Conservation (phyloP, 2,329 filamentous ascomycete genomes). For the Alternaria atra region DNA sequence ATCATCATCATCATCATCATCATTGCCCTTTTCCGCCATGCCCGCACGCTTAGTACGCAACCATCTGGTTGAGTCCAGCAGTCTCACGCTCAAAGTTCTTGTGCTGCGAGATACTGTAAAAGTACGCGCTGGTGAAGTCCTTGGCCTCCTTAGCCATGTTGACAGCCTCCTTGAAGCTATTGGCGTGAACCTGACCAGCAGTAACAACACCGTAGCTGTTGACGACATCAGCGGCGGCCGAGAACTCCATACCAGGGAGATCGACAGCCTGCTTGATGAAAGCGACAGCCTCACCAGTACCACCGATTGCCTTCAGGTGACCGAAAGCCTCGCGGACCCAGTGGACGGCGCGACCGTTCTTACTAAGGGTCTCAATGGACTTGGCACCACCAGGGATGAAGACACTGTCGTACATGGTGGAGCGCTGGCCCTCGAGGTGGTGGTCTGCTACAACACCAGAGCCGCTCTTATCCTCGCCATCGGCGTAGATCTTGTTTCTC, state of each 20-base stretch:
- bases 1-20: background rate
- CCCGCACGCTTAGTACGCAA: constrained; percentile 68
- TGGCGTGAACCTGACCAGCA: constrained; percentile 61
- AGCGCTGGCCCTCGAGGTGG: constrained; percentile 80
- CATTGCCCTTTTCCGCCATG: background rate
- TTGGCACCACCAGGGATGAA: constrained; percentile 78
- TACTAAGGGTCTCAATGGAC: constrained; percentile 68
- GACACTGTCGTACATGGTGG: constrained; percentile 81
- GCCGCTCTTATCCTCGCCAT: constrained; percentile 63
- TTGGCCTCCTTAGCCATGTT: constrained; percentile 72
- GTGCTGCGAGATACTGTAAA: constrained; percentile 74
- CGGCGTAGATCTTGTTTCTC: constrained; percentile 71
- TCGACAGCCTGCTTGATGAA: constrained; percentile 64
- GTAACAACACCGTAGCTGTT: constrained; percentile 84
- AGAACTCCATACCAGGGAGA: constrained; percentile 60
- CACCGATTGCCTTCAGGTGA: constrained; percentile 81
- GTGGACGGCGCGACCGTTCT: constrained; percentile 76
- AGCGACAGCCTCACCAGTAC: constrained; percentile 74
- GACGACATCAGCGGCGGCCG: constrained; percentile 60
- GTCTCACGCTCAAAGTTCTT: constrained; percentile 78
- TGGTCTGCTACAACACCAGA: constrained; percentile 73
- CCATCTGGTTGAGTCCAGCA: constrained; percentile 70
- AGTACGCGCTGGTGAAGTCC: constrained; percentile 76
- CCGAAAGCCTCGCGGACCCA: constrained; percentile 84
- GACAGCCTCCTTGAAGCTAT: constrained; percentile 68